Evolutionary conservation across 306 rosid genomes (phyloP).

Genomic region (Echinosophora koreensis): DNA sequence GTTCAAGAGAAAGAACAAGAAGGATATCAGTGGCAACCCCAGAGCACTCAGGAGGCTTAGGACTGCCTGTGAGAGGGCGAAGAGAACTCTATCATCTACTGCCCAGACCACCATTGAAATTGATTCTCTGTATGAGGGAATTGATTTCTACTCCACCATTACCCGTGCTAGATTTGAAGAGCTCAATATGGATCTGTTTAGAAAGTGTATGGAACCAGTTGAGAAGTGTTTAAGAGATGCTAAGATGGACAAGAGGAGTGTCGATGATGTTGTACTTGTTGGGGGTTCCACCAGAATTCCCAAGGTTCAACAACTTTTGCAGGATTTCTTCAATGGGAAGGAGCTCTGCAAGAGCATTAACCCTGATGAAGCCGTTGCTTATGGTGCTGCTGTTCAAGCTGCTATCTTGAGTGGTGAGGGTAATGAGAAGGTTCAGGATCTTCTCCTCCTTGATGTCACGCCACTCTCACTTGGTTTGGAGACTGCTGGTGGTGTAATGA

Average conservation of each 20-base stretch:
- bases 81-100: constrained; percentile 71
- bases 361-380: constrained; percentile 81
- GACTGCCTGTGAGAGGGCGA: constrained; percentile 70
- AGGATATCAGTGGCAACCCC: constrained; percentile 68
- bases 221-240: constrained; percentile 81
- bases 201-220: constrained; percentile 77
- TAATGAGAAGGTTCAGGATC: constrained; percentile 84
- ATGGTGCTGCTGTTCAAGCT: constrained; percentile 80
- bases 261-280: constrained; percentile 75
- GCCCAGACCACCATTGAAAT: constrained; percentile 79
- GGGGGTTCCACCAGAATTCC: constrained; percentile 85
- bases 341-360: constrained; percentile 84
- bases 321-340: constrained; percentile 70
- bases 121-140: constrained; percentile 76
- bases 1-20: constrained; percentile 72
- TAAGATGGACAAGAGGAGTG: constrained; percentile 68
- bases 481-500: constrained; percentile 85
- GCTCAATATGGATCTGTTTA: constrained; percentile 74
- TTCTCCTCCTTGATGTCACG: constrained; percentile 74
- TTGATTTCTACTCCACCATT: constrained; percentile 73
- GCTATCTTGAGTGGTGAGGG: constrained; percentile 80
- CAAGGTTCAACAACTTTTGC: constrained; percentile 71
- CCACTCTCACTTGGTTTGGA: constrained; percentile 76
- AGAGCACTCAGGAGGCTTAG: constrained; percentile 76
- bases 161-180: constrained; percentile 81